Conservation (phyloP, 257 asterid genomes). For the Penstemon barbatus region DNA sequence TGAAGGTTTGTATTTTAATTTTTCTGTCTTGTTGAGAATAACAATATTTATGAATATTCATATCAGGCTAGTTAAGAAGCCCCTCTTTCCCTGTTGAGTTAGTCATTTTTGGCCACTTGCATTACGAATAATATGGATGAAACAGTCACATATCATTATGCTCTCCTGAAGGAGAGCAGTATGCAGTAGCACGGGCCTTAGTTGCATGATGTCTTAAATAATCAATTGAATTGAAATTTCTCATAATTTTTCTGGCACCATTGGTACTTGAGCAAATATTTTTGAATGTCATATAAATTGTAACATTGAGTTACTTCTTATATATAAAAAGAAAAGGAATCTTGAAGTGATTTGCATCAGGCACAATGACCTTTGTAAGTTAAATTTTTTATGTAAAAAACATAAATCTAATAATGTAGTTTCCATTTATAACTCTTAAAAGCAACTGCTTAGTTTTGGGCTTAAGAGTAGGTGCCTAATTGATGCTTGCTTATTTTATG, state of each 20-base stretch:
- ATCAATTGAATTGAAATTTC: background rate
- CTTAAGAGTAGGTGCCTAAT: background rate
- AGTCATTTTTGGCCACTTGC: constrained; percentile 8
- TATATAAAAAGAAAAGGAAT: background rate
- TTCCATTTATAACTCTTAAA: constrained; percentile 15
- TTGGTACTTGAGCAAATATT: constrained; percentile 3
- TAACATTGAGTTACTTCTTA: background rate
- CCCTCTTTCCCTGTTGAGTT: constrained; percentile 6
- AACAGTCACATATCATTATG: background rate
- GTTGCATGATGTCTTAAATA: background rate
- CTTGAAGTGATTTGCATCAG: background rate
- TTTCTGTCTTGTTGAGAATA: constrained; percentile 8
- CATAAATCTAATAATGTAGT: background rate
- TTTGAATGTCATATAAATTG: background rate
- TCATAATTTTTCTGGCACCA: constrained; percentile 15
- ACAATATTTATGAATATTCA: constrained; percentile 17
- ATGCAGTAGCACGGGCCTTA: constrained; percentile 17
- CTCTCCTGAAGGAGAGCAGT: constrained; percentile 18
- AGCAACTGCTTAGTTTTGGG: background rate
- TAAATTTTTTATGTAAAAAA: background rate
- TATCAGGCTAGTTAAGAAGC: constrained; percentile 3
- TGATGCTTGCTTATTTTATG: constrained; percentile 17
- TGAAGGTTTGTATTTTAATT: constrained; percentile 56
- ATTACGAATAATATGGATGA: constrained; percentile 9
- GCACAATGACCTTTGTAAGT: constrained; percentile 8